Evolutionary conservation across 176 grass and related monocot genomes (phyloP).

Genomic region (Bonia amplexicaulis): DNA sequence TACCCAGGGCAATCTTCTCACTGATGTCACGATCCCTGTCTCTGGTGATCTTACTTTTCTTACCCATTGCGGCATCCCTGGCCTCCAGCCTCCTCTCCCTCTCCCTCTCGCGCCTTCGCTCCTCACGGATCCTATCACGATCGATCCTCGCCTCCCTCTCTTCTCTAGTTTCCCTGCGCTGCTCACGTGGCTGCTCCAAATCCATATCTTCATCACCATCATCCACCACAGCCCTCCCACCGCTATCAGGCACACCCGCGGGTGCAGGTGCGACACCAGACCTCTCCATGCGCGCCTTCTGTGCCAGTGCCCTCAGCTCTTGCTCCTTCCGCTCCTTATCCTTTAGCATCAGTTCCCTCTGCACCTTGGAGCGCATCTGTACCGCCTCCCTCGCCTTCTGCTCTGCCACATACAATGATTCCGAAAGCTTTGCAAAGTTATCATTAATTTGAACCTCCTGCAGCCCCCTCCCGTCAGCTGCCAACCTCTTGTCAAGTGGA

Average conservation of each 20-base stretch:
- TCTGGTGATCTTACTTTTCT: constrained; percentile 89
- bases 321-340: constrained; percentile 98
- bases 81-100: constrained; percentile 88
- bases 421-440: constrained; percentile 93
- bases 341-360: constrained; percentile 82
- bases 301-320: constrained; percentile 82
- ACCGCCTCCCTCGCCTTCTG: constrained; percentile 97
- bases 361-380: constrained; percentile 91
- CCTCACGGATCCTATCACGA: constrained; percentile 86
- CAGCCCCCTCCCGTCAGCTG: constrained; percentile 84
- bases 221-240: constrained; percentile 35
- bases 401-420: constrained; percentile 88
- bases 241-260: constrained; percentile 19
- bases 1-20: constrained; percentile 94
- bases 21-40: constrained; percentile 88
- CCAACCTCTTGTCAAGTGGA: constrained; percentile 88
- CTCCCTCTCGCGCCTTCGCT: constrained; percentile 80
- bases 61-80: constrained; percentile 73
- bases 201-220: constrained; percentile 55
- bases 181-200: constrained; percentile 50
- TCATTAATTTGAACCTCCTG: constrained; percentile 99
- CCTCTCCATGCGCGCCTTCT: constrained; percentile 89
- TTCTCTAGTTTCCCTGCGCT: constrained; percentile 68
- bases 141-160: constrained; percentile 83
- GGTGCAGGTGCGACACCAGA: constrained; percentile 68